Percentiles rank a stretch among this genome's conserved stretches.
These are phyloP conservation scores for Litsea cubeba DNA, from an alignment of 164 flowering plant species.

Conservation along the genomic window DNA sequence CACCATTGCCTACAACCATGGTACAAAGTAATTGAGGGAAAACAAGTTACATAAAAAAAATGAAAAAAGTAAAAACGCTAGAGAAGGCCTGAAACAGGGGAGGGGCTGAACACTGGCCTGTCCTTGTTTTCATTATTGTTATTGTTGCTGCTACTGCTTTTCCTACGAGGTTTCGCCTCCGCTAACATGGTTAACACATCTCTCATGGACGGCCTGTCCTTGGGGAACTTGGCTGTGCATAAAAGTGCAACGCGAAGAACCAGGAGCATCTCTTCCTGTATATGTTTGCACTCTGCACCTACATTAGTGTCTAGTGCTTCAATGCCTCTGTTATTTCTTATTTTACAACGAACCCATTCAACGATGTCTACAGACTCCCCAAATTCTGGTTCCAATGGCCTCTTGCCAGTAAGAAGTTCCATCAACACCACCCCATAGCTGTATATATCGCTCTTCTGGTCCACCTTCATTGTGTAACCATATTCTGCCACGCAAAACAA, in stretches of 20 bases:
- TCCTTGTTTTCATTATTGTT: constrained; percentile 33
- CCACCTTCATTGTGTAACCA: constrained; percentile 88
- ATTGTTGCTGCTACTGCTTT: constrained; percentile 53
- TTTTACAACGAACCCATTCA: constrained; percentile 68
- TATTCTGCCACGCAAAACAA: constrained; percentile 49
- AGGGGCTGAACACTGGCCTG: constrained; percentile 56
- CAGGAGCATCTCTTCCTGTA: constrained; percentile 89
- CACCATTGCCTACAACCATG: not conserved
- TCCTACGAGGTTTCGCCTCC: constrained; percentile 89
- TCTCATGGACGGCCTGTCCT: constrained; percentile 94
- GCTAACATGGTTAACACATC: constrained; percentile 87
- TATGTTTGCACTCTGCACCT: constrained; percentile 55
- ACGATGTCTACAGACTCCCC: constrained; percentile 73
- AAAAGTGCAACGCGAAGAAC: constrained; percentile 83
- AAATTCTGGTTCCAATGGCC: constrained; percentile 65
- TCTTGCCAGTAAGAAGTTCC: constrained; percentile 79
- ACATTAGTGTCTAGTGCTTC: constrained; percentile 62
- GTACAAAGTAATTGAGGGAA: not conserved
- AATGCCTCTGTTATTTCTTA: constrained; percentile 41
- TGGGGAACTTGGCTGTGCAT: constrained; percentile 87
- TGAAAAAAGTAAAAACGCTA: constrained; percentile 7
- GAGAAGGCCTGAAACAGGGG: constrained; percentile 62
- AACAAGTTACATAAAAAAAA: not conserved
- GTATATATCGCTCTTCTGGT: constrained; percentile 88
- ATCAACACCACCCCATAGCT: constrained; percentile 86